A percentile compares a stretch with the other conserved stretches of the same genome.
These are phyloP conservation scores for Dendrobium nobile DNA, from an alignment of 106 monocot species.

Conservation along the genomic window DNA sequence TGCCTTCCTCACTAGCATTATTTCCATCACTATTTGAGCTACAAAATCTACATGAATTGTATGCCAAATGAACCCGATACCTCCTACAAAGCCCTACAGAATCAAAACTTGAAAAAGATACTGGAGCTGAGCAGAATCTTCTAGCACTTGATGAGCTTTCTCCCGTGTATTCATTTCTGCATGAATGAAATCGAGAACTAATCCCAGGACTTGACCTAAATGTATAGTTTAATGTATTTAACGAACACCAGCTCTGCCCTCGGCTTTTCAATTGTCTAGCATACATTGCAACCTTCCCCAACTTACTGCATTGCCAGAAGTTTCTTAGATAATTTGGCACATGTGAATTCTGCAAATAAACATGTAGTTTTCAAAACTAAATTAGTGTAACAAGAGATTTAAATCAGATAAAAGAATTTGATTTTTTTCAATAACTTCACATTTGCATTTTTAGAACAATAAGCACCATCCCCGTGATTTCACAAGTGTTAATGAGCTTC, in stretches of 20 bases:
- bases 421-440: not conserved
- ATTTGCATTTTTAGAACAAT: not conserved
- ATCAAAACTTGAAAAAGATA: not conserved
- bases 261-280: conserved; percentile 41
- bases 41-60: conserved; percentile 29
- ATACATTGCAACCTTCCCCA: conserved; percentile 33
- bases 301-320: not conserved
- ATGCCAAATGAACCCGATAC: not conserved
- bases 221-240: conserved; percentile 5
- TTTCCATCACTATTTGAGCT: conserved; percentile 71
- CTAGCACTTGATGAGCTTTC: conserved; percentile 4
- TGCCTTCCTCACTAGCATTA: conserved; percentile 42
- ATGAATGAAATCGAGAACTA: conserved; percentile 7
- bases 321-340: not conserved
- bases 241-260: conserved; percentile 18
- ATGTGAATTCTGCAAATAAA: not conserved
- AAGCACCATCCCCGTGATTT: not conserved
- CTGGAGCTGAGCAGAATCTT: conserved; percentile 17
- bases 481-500: not conserved
- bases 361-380: not conserved
- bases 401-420: not conserved
- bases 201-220: not conserved
- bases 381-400: not conserved
- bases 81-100: conserved; percentile 11
- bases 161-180: not conserved